Base-by-base conservation (phyloP, 1,139 yeast genomes). In the Yamadazyma mexicana region DNA sequence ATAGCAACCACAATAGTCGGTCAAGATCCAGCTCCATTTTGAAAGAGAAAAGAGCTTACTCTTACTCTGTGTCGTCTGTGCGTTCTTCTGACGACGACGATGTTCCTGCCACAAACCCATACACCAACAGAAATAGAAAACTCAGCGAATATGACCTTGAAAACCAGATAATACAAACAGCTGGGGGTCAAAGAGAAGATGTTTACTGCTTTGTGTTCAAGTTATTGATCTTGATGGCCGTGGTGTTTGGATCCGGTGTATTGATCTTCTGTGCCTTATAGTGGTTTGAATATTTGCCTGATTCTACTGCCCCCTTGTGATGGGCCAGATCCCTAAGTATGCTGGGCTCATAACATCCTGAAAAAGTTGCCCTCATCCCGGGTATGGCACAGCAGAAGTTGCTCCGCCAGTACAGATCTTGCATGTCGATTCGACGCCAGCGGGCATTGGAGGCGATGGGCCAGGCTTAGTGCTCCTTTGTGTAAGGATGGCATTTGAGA, bases 181-280 rank as follows among this genome's bases (percentile, higher is more conserved):
- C 73, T 3, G 73, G 73, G 8, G 73, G 73, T 5, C 63, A 55
- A 38, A 54, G 61, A 32, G 69, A 66, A 38, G 53, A 63, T 39
- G 68, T 68, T 17, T 50, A 55, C 35, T 58, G 64, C 27, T 67
- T 66, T 41, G 52, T 65, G 20, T 48, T 62, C 34, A 68, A 68
- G 50, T 49, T 67, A 28, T 17, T 58, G 4, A 50, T 67, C 16
- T 59, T 68, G 37, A 51, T 58, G 46, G 33, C 45, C 2, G 55
- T 65, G 7, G 73, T 68, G 20, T 42, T 59, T 31, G 73, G 69
- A 2, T 59, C 64, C 28, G 62, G 68, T 4, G 59, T 68, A 12
- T 56, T 68, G 44, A 63, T 67, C n/a, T 66, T 68, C 48, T 64
- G 58, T 42, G 73, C 73, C 3, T 51, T 66, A 34, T 62, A 48